phyloP scores from a whole-genome alignment of 2,329 filamentous ascomycete genomes.

The Fusarium mexicanum region DNA sequence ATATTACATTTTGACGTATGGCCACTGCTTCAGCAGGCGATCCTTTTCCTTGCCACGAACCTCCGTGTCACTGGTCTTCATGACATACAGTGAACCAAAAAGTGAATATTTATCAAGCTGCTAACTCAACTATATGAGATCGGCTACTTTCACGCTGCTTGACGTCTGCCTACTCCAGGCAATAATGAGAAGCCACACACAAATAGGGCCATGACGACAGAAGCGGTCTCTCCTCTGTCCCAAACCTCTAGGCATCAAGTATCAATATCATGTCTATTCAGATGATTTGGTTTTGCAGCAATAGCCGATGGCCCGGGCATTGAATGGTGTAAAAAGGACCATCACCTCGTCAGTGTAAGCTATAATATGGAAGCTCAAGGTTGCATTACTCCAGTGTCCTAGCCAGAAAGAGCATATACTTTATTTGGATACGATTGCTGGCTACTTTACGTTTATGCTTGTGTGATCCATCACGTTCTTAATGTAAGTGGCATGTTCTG shows the following conservation, averaged over 20 bases:
- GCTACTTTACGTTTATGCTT: background rate
- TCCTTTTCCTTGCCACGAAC: background rate
- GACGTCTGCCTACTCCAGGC: background rate
- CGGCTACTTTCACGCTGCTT: background rate
- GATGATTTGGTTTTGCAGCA: background rate
- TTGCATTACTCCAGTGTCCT: background rate
- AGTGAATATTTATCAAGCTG: background rate
- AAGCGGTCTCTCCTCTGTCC: background rate
- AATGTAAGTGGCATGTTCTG: slow-evolving; percentile 7
- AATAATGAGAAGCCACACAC: background rate
- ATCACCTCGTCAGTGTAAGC: background rate
- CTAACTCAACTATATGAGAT: background rate
- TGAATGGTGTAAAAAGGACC: slow-evolving; percentile 5
- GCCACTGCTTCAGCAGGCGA: background rate
- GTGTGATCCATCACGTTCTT: slow-evolving; percentile 15
- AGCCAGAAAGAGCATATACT: background rate
- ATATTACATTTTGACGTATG: background rate
- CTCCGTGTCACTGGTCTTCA: background rate
- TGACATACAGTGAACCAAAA: background rate
- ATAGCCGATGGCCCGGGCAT: background rate
- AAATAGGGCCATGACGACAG: background rate
- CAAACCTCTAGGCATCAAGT: background rate
- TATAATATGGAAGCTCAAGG: background rate
- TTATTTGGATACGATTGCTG: slow-evolving; percentile 30
- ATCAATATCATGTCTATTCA: background rate